phyloP scores from a whole-genome alignment of 164 flowering plant genomes.

The Houttuynia cordata region DNA sequence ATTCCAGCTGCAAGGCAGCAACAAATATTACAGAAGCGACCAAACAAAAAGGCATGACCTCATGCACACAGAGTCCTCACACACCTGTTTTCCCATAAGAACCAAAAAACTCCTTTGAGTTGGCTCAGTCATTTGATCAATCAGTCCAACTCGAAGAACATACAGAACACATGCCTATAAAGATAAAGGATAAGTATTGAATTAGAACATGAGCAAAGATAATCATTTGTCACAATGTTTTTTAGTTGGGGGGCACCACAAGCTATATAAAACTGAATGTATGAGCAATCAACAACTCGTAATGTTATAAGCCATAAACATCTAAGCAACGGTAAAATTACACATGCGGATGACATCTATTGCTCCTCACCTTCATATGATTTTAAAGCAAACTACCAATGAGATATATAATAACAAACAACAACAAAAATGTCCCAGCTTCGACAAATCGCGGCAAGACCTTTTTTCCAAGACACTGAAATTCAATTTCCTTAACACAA shows the following conservation, averaged over 20 bases:
- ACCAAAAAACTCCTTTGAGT: slow-evolving; percentile 76
- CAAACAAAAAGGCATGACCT: background rate
- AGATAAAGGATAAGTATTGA: slow-evolving; percentile 1
- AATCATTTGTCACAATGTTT: background rate
- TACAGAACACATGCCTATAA: slow-evolving; percentile 91
- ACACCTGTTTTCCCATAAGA: slow-evolving; percentile 77
- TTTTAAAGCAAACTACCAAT: no score
- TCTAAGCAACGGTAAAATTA: no score
- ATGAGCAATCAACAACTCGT: no score
- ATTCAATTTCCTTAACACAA: no score
- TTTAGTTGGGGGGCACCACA: background rate
- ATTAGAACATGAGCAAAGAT: background rate
- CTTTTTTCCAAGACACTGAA: no score
- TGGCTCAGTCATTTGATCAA: slow-evolving; percentile 91
- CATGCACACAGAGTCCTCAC: background rate
- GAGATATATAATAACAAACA: no score
- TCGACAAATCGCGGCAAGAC: no score
- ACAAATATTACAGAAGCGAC: background rate
- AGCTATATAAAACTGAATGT: no score
- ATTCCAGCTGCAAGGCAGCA: slow-evolving; percentile 53
- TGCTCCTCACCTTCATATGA: no score
- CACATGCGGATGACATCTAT: no score
- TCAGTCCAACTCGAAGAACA: slow-evolving; percentile 81
- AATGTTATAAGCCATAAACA: no score
- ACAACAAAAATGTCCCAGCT: no score